Evolutionary conservation across 228 moss, liverwort and hornwort genomes (phyloP), one percentile per base, ranked within the genome.

Genomic region (Sphagnum fallax): DNA sequence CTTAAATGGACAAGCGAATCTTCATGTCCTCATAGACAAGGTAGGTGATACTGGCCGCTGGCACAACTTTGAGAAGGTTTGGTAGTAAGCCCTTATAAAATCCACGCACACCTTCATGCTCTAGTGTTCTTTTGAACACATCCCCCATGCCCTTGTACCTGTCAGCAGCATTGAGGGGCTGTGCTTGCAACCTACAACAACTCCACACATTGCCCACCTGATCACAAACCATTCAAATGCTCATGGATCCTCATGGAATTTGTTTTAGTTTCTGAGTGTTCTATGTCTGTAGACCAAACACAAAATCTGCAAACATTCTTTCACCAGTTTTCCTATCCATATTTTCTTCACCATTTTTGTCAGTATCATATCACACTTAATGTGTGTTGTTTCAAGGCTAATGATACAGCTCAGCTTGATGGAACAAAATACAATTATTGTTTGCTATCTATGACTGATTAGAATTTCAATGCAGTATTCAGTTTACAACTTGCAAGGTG

Each of bases 21-120:
- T 93, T 98, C 98, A 98, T 93, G 47, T 90, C 83, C 87, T 98
- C 98, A 73, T 94, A 98, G 60, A 98, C 94, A 69, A 98, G 77
- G 79, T 98, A 98, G 10, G 92, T 90, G 52, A 98, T 98, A 61
- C 98, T 98, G 65, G 94, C 98, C 62, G 98, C 87, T 5, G 98
- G 98, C 48, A 87, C 89, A 64, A 98, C 98, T 76, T 98, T 98
- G 16, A 98, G 86, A 79, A 98, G 74, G 71, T 98, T 98, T 18
- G 98, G 98, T 60, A 93, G 67, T 74, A 87, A 76, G 8, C 98
- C 98, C 63, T 92, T 98, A 75, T 94, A 98, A 75, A 98, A 98
- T 7, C 93, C 98, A 49, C 78, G 83, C 6, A 87, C 6, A 52
- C 98, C 98, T 74, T 98, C 98, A 8, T 72, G 74, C 64, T 76